Evolutionary conservation across 169 alveolate genomes (phyloP), one percentile per base, ranked within the genome.

Genomic region (Babesia microti): DNA sequence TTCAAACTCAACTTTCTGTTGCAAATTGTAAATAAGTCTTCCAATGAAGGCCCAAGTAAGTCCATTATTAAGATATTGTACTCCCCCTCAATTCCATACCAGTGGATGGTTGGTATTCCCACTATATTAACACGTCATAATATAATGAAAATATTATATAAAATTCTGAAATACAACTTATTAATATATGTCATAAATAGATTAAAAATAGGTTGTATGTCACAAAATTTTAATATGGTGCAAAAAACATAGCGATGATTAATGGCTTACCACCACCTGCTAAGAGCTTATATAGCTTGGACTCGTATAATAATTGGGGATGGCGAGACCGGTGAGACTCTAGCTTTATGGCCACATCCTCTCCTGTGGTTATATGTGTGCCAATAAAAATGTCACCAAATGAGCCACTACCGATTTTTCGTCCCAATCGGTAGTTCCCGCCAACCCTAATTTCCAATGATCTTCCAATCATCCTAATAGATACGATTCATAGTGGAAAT

Each of bases 41-140:
- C 98, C 29, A 95, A 81, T 7, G 97, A 88, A 14, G 97, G 98
- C 18, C 98, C 98, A 28, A 92, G 74, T n/a, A 93, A 75, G 57
- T 93, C 98, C 70, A 93, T 81, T 40, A 93, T 94, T 93, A 93
- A 84, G 34, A 89, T 91, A 59, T 94, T 95, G 85, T 87, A 95
- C 72, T 92, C 99, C 11, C 97, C 98, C 76, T 95, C 99, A 23
- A 89, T 87, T 21, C 98, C 99, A 61, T 89, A 94, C 96, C 97
- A 91, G 66, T 93, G 93, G 6, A 94, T 91, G 50, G 87, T 83
- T 22, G 99, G 99, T 29, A 94, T 92, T 4, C 97, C 97, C 32
- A 76, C 71, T 59, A 36, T n/a, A n/a, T n/a, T n/a, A n/a, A 30
- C 11, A 30, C 36, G 11, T 30, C 36, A 30, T 11, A 30, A 30